Base-by-base conservation (phyloP, 2,329 filamentous ascomycete genomes). In the Proliferodiscus dingleyae region DNA sequence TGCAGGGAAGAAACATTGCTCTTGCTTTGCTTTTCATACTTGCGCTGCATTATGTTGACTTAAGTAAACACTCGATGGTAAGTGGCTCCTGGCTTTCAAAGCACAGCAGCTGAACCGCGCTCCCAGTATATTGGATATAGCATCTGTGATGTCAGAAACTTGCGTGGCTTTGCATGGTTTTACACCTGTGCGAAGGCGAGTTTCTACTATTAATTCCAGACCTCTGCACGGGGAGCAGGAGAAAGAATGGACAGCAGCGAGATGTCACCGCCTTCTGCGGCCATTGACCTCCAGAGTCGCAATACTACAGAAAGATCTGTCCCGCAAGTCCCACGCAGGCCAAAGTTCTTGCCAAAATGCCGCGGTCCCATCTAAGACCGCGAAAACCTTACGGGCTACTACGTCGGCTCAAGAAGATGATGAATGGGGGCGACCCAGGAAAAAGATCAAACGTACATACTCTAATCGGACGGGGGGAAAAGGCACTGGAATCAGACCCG, bases 241-340 rank as follows among this genome's bases (percentile, higher is more conserved):
- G 34, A 52, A 57, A 40, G 58, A 61, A 47, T 64, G 70, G 70
- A 72, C 68, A 9, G 59, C 69, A 18, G 62, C 68, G 26, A 64
- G 69, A 47, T 72, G 70, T 43, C 63, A 71, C 43, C 66, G 69
- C 18, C 54, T 72, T 33, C 61, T 72, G 26, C 67, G 70, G 24
- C 66, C 68, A 6, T 53, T 72, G 43, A 62, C 67, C 22, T 71
- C 70, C 10, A 62, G 68, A 36, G 65, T 72, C 28, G 60, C 65
- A 50, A 65, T 68, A 28, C 54, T 72, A 3, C 63, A 62, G 19
- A 70, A 64, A 45, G 64, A 66, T 4, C 44, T 59, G 13, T 43
- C 53, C 32, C 46, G 50, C 22, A 50, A 54, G 16, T 43, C 54
- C 21, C 22, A 18, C 21, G 30, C 28, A 11, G 37, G 28, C n/a